Base-by-base conservation (phyloP, 805 yeast genomes). In the Candida hungchunana region DNA sequence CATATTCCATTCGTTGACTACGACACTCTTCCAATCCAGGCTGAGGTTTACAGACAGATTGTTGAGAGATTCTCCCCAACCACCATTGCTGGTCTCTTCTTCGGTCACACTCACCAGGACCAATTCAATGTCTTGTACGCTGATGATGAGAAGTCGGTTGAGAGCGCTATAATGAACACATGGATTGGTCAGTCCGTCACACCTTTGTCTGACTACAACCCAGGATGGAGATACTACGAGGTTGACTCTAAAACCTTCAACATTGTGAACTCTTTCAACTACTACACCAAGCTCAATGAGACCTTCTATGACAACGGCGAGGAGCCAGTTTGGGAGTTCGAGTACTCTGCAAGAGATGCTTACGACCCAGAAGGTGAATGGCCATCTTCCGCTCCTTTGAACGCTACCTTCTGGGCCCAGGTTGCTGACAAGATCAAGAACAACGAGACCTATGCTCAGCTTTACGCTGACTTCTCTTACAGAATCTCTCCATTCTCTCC, bases 191-290 rank as follows among this genome's bases (percentile, higher is more conserved):
- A 77, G 40, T 75, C 85, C 0, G 72, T 81, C 26, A 78, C 86
- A 7, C 84, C 87, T 7, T 65, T 67, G 50, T 58, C 64, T 7
- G 66, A 74, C 32, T 67, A 71, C 45, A 81, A 81, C 54, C 89
- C 89, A 6, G 70, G 78, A 15, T 81, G 85, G 82, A 71, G 83
- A 55, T 79, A 78, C 59, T 82, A 81, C 50, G 77, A 75, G 46
- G 78, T 81, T 36, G 86, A 81, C 53, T 59, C 70, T 16, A 58
- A 69, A 44, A 70, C 83, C 6, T 79, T 77, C 60, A 72, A 72
- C 44, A 63, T 81, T 40, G 66, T 77, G 68, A 76, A 81, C 50
- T 64, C 79, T 3, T 68, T 56, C 59, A 79, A 77, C 48, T 77
- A 67, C 59, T 79, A 69, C 56, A 67, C 81, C n/a, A 65, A 65